Conservation (phyloP, 2,329 filamentous ascomycete genomes). For the Thelonectria blattea region DNA sequence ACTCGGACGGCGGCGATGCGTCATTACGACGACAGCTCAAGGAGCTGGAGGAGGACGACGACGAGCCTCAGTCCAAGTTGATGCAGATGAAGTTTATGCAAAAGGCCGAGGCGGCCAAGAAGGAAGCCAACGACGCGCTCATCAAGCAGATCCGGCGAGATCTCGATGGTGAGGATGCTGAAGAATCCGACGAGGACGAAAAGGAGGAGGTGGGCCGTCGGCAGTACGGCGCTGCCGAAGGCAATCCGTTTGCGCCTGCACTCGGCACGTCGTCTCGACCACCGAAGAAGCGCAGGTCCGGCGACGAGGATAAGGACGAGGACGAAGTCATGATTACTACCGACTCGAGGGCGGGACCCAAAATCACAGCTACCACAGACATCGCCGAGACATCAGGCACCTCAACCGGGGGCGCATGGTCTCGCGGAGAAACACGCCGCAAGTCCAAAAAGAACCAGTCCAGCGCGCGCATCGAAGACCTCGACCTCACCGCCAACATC, state of each 20-base stretch:
- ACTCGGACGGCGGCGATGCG: conserved; percentile 64
- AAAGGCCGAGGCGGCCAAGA: conserved; percentile 79
- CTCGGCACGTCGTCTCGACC: conserved; percentile 38
- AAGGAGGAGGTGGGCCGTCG: conserved; percentile 70
- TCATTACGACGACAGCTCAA: conserved; percentile 56
- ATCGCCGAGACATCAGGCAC: conserved; percentile 27
- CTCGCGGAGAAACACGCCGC: conserved; percentile 45
- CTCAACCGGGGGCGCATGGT: conserved; percentile 50
- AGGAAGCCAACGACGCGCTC: conserved; percentile 80
- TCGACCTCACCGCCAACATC: conserved; percentile 49
- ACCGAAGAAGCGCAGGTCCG: conserved; percentile 39
- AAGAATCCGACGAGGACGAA: conserved; percentile 59
- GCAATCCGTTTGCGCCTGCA: conserved; percentile 41
- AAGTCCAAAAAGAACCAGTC: conserved; percentile 46
- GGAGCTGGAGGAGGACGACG: conserved; percentile 53
- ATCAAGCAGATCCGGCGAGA: conserved; percentile 73
- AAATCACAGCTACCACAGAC: conserved; percentile 22
- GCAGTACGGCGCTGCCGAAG: conserved; percentile 63
- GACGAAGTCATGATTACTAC: conserved; percentile 40
- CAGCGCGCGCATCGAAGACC: conserved; percentile 42
- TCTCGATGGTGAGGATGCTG: conserved; percentile 66
- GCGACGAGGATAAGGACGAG: conserved; percentile 30
- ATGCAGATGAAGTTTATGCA: conserved; percentile 94
- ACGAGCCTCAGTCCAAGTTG: conserved; percentile 68
- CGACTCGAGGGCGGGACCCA: conserved; percentile 29